Base-by-base conservation (phyloP, 2,329 filamentous ascomycete species). In the Aspergillus cejpii region DNA sequence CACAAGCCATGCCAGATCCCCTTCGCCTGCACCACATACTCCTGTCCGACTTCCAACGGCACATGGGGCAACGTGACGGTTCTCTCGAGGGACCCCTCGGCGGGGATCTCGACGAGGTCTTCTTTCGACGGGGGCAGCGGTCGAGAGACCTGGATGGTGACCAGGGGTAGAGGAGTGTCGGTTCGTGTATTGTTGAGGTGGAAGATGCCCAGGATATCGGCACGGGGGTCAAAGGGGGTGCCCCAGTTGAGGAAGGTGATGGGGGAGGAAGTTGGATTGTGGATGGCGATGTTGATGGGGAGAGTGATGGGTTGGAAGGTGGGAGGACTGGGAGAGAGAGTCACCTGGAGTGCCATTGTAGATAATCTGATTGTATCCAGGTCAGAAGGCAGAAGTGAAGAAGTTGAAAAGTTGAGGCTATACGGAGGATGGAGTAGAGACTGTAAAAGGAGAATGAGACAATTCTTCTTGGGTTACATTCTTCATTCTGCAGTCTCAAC, bases 1-100 rank as follows among this genome's bases (percentile, higher is more conserved):
- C 66, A 68, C 5, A 68, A 42, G 3, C 58, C 57, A 51, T 65
- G 63, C 67, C 66, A 69, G 24, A 49, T 54, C 1, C 68, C 67
- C 14, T 56, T 57, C 0, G 61, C 62, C 21, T 52, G 51, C 5
- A 66, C 55, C 1, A 52, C 48, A 48, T 69, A 70, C 31, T 58
- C 55, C 26, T 59, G 59, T 0, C 61, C 66, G 7, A 51, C 49
- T 10, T 53, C 44, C 19, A 69, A 46, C 5, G 55, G 46, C 3
- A 60, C 44, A 6, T 53, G 51, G 0, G 59, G 59, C 17, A 68
- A 37, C 10, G 56, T 58, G 2, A 67, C 48, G 0, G 49, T 46
- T 1, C 43, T 48, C 11, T 59, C 49, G 5, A 62, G 23, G 2
- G 49, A 53, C 12, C 53, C 53, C 1, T 55, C 48, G 2, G 60